These are phyloP conservation scores for Nannochloropsis salina DNA, from an alignment of 108 stramenopile genomes.

Conservation along the genomic window DNA sequence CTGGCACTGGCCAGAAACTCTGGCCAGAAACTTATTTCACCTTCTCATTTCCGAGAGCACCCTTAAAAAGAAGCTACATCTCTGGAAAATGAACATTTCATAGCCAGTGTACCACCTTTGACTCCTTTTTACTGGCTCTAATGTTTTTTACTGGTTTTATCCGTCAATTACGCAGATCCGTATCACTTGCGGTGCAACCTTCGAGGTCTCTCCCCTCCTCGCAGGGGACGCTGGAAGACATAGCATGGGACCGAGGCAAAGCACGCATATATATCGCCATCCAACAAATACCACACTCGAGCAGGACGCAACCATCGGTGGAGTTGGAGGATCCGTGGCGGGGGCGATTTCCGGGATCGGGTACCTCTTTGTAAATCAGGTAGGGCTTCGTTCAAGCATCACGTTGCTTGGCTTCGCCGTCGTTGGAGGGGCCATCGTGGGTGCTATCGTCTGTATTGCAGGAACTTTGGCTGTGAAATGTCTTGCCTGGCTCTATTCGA, in stretches of 20 bases:
- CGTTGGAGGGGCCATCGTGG: neutral
- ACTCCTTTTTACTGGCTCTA: too few relatives aligned
- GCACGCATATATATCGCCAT: neutral
- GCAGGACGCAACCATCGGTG: constrained; percentile 9
- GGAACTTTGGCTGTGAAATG: neutral
- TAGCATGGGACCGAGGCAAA: neutral
- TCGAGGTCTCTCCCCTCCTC: too few relatives aligned
- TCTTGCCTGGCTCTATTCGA: neutral
- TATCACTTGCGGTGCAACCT: too few relatives aligned
- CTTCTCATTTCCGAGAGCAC: too few relatives aligned
- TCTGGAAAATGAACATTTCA: too few relatives aligned
- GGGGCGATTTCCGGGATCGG: neutral
- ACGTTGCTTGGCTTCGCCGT: neutral
- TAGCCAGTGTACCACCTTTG: too few relatives aligned
- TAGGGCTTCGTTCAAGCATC: neutral
- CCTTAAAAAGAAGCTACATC: too few relatives aligned
- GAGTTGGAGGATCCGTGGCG: neutral
- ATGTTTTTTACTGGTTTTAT: too few relatives aligned
- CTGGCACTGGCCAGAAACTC: too few relatives aligned
- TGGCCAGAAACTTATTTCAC: too few relatives aligned
- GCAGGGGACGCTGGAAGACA: too few relatives aligned
- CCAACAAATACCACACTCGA: constrained; percentile 3
- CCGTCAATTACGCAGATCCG: too few relatives aligned
- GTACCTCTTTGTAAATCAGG: neutral
- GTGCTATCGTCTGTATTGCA: neutral